A percentile compares a stretch with the other conserved stretches of the same genome.
These are phyloP conservation scores for Volvox reticuliferus DNA, from an alignment of 139 green algal species.

Conservation along the genomic window DNA sequence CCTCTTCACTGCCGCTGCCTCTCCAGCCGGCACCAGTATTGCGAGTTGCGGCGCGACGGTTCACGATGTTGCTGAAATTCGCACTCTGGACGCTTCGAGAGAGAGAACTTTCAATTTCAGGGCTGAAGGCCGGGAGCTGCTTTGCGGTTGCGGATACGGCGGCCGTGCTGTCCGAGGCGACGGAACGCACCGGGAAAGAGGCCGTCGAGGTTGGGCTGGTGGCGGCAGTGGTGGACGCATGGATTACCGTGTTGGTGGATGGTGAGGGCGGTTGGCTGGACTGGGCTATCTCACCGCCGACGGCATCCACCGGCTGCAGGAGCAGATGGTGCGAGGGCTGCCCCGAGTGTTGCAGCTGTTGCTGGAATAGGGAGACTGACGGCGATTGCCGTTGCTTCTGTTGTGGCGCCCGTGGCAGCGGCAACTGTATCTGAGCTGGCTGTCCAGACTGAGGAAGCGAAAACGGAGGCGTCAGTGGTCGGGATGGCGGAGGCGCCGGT, in stretches of 20 bases:
- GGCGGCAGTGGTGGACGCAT: background rate
- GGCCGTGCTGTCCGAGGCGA: background rate
- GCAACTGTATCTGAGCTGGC: background rate
- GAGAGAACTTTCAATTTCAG: background rate
- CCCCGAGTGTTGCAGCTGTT: background rate
- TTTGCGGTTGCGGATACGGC: background rate
- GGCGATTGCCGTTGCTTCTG: background rate
- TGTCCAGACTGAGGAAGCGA: background rate
- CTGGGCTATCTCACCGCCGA: background rate
- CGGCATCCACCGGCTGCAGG: background rate
- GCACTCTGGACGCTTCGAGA: background rate
- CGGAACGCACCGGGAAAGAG: background rate
- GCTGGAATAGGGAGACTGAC: background rate
- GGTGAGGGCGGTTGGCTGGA: background rate
- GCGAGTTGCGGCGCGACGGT: background rate
- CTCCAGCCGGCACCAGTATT: background rate
- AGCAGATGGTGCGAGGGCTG: background rate
- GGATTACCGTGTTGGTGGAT: background rate
- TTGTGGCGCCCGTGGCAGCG: background rate
- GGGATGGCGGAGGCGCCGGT: background rate
- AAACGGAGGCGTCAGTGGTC: background rate
- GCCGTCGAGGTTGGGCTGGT: background rate
- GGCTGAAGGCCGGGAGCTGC: background rate
- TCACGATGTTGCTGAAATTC: background rate
- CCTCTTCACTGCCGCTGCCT: background rate